Conservation (phyloP, 805 yeast species). For the Candida verbasci region DNA sequence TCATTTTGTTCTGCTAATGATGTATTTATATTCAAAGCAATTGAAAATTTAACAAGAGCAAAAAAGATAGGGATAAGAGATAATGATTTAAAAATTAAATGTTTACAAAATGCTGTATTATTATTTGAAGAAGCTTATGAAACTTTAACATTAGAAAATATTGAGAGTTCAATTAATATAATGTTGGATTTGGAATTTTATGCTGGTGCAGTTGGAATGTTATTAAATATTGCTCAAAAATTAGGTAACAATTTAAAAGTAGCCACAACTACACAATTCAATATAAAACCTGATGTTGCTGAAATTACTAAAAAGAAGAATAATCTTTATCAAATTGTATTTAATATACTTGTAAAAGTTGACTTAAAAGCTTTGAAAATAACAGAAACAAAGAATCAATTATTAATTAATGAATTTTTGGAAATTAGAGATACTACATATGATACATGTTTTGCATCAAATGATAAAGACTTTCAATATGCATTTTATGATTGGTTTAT, state of each 20-base stretch:
- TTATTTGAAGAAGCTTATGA: slow-evolving; percentile 78
- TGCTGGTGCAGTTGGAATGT: slow-evolving; percentile 82
- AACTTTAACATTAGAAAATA: slow-evolving; percentile 69
- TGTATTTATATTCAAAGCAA: slow-evolving; percentile 88
- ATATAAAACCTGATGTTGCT: slow-evolving; percentile 3
- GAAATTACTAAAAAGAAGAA: slow-evolving; percentile 14
- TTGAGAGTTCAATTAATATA: slow-evolving; percentile 74
- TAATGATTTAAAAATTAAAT: slow-evolving; percentile 58
- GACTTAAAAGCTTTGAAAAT: slow-evolving; percentile 58
- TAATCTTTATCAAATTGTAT: slow-evolving; percentile 64
- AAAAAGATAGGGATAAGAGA: slow-evolving; percentile 70
- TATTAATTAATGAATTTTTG: slow-evolving; percentile 46
- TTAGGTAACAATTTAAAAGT: slow-evolving; percentile 30
- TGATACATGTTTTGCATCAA: slow-evolving; percentile 63
- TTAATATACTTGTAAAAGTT: slow-evolving; percentile 66
- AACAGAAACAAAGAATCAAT: slow-evolving; percentile 30
- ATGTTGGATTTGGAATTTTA: slow-evolving; percentile 75
- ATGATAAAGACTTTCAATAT: slow-evolving; percentile 86
- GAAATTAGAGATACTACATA: slow-evolving; percentile 71
- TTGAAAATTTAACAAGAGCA: slow-evolving; percentile 86
- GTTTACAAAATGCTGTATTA: slow-evolving; percentile 68
- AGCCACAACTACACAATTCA: not conserved
- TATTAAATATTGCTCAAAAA: slow-evolving; percentile 69
- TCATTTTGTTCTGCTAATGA: slow-evolving; percentile 92
- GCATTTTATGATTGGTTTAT: slow-evolving; percentile 92